Evolutionary conservation across 2,329 filamentous ascomycete species (phyloP), one percentile per base, ranked within the genome.

Genomic region (Cadophora sp.): DNA sequence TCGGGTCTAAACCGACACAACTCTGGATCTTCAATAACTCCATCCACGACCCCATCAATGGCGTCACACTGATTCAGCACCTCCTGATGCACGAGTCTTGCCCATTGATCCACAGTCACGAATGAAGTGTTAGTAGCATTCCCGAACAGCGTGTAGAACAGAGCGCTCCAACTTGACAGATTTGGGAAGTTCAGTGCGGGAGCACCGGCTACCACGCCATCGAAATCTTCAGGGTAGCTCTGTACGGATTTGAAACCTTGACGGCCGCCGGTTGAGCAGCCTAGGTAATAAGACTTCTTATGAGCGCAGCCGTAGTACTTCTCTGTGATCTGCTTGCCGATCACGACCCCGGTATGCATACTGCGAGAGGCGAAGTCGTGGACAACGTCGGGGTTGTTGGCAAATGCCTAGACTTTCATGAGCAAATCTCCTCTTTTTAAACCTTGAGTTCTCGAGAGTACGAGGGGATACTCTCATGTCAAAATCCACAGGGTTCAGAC

Each of bases 191-290:
- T 67, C 3, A 72, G 78, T 0, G 79, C 81, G 4, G 81, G 81
- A 37, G 74, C 76, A 16, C 80, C 80, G 9, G 79, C 81, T 46
- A 79, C 73, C 6, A 83, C 81, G 1, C 81, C 81, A 68, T 83
- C 80, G 53, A 83, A 83, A 5, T 82, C 73, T 1, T 78, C 71
- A 0, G 81, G 80, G 65, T 82, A 78, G 19, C 73, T 79, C 62
- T 81, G 78, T 2, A 80, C 79, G n/a, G 80, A 71, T 29, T 81
- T 79, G 67, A 80, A 80, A 0, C 79, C 81, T 73, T 83, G 80
- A 7, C 78, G 78, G 9, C 81, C 81, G 8, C 80, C 81, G 3
- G 80, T 81, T 0, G 78, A 80, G 61, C 80, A 83, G 6, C 81
- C 81, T 29, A 73, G 70, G 67, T 81, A 82, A 68, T 82, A 83